Base-by-base conservation (phyloP, 768 basidiomycete genomes). In the Phylloporus arenicola region DNA sequence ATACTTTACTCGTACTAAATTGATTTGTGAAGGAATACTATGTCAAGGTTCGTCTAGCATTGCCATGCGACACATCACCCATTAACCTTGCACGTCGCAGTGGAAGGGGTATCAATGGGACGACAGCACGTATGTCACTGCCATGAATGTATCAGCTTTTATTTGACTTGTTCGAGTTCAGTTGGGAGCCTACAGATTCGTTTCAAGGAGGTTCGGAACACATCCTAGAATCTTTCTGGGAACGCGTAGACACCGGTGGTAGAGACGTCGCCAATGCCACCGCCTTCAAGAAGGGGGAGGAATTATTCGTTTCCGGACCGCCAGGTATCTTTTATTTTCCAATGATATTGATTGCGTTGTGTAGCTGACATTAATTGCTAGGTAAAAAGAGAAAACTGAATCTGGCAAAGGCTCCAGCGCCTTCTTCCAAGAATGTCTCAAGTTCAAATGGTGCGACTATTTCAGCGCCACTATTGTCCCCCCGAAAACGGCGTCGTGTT, bases 181-280 rank as follows among this genome's bases (percentile, higher is more conserved):
- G 85, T 10, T 87, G 84, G 84, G 86, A 88, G 56, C 84, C 86
- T 9, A 62, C 69, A 8, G 71, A 77, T 45, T 83, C 82, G 9
- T 86, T 88, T 52, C 63, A 61, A 14, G 75, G 65, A 7, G 75
- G 71, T 10, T 83, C 84, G 0, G 78, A 82, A 55, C 72, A 81
- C 44, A 71, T 86, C 14, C 33, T 75, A 9, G 58, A 66, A 14
- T 25, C 53, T 2, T 75, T 75, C 43, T 75, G 73, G 73, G 53
- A 57, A 16, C 64, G 68, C n/a, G 52, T 70, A 30, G 48, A 64
- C 22, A 63, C 60, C 1, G 53, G 62, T 27, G 67, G 64, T 29
- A 74, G 84, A 50, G 81, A 86, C 53, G 64, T 70, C 41, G 60
- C 70, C 1, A 70, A 82, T 54, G 55, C 82, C 44, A 64, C 63